phyloP scores from a whole-genome alignment of 192 early-diverging fungal genomes.

The Coemansia sp. region DNA sequence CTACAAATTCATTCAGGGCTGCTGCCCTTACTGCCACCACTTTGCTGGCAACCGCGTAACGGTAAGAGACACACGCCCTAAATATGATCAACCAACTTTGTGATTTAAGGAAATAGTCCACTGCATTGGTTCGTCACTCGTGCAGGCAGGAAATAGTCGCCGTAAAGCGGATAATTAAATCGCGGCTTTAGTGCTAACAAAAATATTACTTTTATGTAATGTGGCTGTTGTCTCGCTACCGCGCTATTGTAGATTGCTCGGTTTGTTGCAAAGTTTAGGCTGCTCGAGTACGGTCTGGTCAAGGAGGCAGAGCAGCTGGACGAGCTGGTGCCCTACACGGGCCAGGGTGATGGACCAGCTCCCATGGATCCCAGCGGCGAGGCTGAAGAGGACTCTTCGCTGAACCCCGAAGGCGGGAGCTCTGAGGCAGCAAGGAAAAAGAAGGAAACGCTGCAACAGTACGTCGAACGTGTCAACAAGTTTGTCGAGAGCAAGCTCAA shows the following conservation, averaged over 20 bases:
- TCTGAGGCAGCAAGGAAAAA: slow-evolving; percentile 7
- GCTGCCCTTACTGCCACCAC: slow-evolving; percentile 88
- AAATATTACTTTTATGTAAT: too few relatives aligned
- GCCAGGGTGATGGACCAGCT: slow-evolving; percentile 42
- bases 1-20: slow-evolving; percentile 78
- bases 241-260: slow-evolving; percentile 42
- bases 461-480: slow-evolving; percentile 58
- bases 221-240: too few relatives aligned
- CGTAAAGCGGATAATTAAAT: too few relatives aligned
- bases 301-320: slow-evolving; percentile 83
- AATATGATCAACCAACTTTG: too few relatives aligned
- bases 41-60: slow-evolving; percentile 56
- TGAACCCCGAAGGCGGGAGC: background rate
- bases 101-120: too few relatives aligned
- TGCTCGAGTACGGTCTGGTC: slow-evolving; percentile 84
- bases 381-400: background rate
- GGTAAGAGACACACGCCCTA: too few relatives aligned
- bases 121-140: too few relatives aligned
- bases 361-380: slow-evolving; percentile 16
- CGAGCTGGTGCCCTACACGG: slow-evolving; percentile 47
- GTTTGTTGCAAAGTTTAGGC: slow-evolving; percentile 71
- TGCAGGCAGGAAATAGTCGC: too few relatives aligned
- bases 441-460: slow-evolving; percentile 50
- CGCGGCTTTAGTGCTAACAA: too few relatives aligned
- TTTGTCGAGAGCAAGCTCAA: slow-evolving; percentile 54